These are phyloP conservation scores for Corylus avellana DNA, from an alignment of 306 rosid species.

Conservation along the genomic window DNA sequence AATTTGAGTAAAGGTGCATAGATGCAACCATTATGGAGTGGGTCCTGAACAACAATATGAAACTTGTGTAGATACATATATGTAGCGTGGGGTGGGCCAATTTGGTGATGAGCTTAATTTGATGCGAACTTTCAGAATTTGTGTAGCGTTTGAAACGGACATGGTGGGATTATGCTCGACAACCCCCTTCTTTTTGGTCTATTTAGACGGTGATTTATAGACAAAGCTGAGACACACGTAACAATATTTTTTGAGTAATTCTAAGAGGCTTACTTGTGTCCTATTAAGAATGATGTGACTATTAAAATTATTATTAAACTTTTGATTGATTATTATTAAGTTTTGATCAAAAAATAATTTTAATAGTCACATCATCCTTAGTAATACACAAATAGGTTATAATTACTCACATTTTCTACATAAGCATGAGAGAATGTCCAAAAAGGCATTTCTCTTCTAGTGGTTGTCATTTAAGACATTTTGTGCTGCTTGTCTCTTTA, in stretches of 20 bases:
- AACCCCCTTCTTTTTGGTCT: conserved; percentile 24
- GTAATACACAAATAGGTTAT: too few species aligned
- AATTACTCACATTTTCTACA: not conserved
- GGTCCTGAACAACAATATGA: conserved; percentile 7
- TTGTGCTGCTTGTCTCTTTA: too few species aligned
- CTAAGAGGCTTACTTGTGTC: too few species aligned
- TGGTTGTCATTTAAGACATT: not conserved
- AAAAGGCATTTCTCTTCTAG: conserved; percentile 18
- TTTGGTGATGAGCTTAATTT: conserved; percentile 1
- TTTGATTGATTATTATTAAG: too few species aligned
- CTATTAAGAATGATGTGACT: too few species aligned
- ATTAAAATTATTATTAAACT: too few species aligned
- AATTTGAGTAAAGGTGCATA: not conserved
- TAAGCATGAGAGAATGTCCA: conserved; percentile 31
- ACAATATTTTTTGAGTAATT: not conserved
- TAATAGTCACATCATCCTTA: too few species aligned
- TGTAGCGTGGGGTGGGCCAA: conserved; percentile 17
- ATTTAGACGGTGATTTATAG: conserved; percentile 43
- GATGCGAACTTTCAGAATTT: conserved; percentile 17
- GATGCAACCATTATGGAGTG: not conserved
- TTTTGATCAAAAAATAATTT: too few species aligned
- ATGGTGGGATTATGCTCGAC: conserved; percentile 40
- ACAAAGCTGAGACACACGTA: conserved; percentile 35
- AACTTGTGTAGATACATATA: conserved; percentile 2
- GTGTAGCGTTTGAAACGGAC: conserved; percentile 30